Evolutionary conservation across 2,329 filamentous ascomycete species (phyloP).

Genomic region (Teratosphaeriaceae sp.): DNA sequence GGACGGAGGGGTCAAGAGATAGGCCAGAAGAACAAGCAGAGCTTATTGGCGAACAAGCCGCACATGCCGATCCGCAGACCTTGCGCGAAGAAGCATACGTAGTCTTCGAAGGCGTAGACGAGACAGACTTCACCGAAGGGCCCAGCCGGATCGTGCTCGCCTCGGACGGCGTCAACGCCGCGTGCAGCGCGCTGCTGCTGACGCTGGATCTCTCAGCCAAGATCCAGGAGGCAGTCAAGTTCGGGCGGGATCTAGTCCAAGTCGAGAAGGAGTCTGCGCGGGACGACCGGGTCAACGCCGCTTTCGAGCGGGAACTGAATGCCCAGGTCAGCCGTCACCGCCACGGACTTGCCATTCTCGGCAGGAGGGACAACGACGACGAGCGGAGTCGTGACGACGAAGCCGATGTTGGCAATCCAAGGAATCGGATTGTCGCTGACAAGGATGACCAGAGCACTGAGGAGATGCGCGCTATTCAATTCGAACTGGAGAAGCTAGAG

Average conservation of each 20-base stretch:
- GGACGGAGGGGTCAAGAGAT: too few species aligned
- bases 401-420: too few species aligned
- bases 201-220: slow-evolving; percentile 6
- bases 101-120: slow-evolving; percentile 1
- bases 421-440: too few species aligned
- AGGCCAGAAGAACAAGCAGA: too few species aligned
- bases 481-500: neutral
- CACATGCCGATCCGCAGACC: neutral
- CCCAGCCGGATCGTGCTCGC: slow-evolving; percentile 10
- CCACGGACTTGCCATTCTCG: too few species aligned
- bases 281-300: neutral
- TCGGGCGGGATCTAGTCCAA: slow-evolving; percentile 4
- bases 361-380: too few species aligned
- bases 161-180: slow-evolving; percentile 9
- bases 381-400: too few species aligned
- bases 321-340: too few species aligned
- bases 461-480: neutral
- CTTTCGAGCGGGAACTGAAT: slow-evolving; percentile 6
- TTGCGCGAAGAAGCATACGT: slow-evolving; percentile 5
- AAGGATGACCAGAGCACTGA: too few species aligned
- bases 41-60: too few species aligned
- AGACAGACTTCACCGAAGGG: slow-evolving; percentile 11
- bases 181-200: slow-evolving; percentile 10
- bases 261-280: neutral
- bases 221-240: slow-evolving; percentile 7